These are phyloP conservation scores for Mitragyna speciosa DNA, from an alignment of 257 asterid genomes.

Conservation along the genomic window DNA sequence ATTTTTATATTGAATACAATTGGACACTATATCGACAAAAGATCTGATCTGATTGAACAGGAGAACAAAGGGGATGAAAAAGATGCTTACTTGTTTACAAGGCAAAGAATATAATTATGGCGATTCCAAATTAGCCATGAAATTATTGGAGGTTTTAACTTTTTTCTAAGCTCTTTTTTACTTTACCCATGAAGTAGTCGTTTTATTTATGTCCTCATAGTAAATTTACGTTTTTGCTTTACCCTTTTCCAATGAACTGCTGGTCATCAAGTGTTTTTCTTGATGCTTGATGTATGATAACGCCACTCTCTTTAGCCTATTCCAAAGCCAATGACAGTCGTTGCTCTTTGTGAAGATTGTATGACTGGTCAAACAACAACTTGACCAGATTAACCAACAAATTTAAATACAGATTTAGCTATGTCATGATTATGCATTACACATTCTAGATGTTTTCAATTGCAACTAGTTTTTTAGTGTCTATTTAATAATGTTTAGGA, in stretches of 20 bases:
- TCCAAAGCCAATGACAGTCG: background rate
- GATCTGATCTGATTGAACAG: background rate
- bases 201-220: background rate
- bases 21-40: too few relatives aligned
- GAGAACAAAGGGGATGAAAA: background rate
- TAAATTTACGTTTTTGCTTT: background rate
- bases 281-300: background rate
- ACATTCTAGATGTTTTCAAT: too few relatives aligned
- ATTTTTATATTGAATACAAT: too few relatives aligned
- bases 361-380: background rate
- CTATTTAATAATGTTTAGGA: background rate
- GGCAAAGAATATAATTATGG: conserved; percentile 11
- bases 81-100: background rate
- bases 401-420: background rate
- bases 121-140: background rate
- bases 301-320: background rate
- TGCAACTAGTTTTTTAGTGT: background rate
- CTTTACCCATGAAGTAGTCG: background rate
- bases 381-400: background rate
- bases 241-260: background rate
- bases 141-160: background rate
- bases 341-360: background rate
- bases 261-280: conserved; percentile 1
- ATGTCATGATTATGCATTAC: background rate
- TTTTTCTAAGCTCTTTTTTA: background rate